Percentiles rank a stretch among this genome's conserved stretches.
phyloP scores from a whole-genome alignment of 306 rosid genomes.

The Glycine latifolia region DNA sequence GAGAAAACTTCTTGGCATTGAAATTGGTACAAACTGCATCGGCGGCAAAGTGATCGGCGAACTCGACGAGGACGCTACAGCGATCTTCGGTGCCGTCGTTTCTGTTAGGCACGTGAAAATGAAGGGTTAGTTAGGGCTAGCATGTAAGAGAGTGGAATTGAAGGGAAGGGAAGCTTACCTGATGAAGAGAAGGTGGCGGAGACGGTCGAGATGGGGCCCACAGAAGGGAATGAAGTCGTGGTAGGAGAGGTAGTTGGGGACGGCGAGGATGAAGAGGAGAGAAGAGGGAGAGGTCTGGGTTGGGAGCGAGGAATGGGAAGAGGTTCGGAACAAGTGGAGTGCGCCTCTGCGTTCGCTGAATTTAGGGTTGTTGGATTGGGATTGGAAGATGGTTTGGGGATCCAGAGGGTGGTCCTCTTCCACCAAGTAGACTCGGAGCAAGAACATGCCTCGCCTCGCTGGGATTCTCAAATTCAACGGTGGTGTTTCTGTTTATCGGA shows the following conservation, averaged over 20 bases:
- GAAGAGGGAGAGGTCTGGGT: constrained; percentile 68
- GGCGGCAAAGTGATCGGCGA: constrained; percentile 58
- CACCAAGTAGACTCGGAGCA: constrained; percentile 87
- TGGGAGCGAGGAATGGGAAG: constrained; percentile 62
- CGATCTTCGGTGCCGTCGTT: constrained; percentile 92
- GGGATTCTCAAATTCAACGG: no score
- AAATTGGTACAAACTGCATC: constrained; percentile 64
- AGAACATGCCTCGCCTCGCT: constrained; percentile 60
- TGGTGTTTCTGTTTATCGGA: no score
- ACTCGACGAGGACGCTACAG: constrained; percentile 74
- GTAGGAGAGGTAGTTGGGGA: constrained; percentile 83
- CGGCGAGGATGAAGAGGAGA: constrained; percentile 74
- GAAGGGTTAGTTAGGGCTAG: no score
- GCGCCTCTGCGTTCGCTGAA: constrained; percentile 80
- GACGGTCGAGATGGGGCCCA: constrained; percentile 66
- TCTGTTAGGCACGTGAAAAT: no score
- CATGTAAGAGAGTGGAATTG: no score
- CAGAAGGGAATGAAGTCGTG: constrained; percentile 79
- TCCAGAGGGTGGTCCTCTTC: constrained; percentile 68
- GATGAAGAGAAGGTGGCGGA: constrained; percentile 77
- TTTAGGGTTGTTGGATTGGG: constrained; percentile 43
- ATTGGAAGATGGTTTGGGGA: constrained; percentile 50
- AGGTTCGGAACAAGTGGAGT: constrained; percentile 76
- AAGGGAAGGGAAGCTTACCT: constrained; percentile 40
- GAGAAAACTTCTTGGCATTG: constrained; percentile 80